A percentile compares a stretch with the other conserved stretches of the same genome.
Evolutionary conservation across 2,329 filamentous ascomycete species (phyloP).

Genomic region (Fusarium odoratissimum): DNA sequence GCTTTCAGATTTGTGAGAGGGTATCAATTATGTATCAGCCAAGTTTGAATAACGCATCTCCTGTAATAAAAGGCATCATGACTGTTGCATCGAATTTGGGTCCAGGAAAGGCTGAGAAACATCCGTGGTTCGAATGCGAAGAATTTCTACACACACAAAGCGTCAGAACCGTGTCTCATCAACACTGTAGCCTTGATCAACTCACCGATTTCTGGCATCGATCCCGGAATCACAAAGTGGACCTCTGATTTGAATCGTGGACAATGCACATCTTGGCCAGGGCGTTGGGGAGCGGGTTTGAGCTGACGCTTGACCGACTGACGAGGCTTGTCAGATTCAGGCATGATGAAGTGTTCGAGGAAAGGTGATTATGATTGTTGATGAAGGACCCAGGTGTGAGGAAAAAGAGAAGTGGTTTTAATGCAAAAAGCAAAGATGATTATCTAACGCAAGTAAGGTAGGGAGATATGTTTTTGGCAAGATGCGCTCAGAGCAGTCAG

Average conservation of each 20-base stretch:
- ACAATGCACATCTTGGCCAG: constrained; percentile 39
- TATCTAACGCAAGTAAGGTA: background rate
- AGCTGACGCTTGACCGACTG: constrained; percentile 39
- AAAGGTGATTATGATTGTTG: background rate
- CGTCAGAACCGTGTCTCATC: background rate
- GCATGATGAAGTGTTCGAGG: constrained; percentile 21
- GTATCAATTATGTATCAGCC: background rate
- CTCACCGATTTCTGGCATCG: constrained; percentile 44
- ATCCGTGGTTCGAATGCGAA: constrained; percentile 45
- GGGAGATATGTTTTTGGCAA: background rate
- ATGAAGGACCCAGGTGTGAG: background rate
- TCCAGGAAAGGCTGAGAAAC: constrained; percentile 53
- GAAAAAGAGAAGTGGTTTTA: background rate
- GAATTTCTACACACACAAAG: constrained; percentile 33
- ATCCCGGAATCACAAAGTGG: constrained; percentile 46
- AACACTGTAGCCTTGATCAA: background rate
- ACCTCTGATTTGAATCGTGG: constrained; percentile 45
- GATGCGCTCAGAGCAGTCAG: background rate
- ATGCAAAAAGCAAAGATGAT: background rate
- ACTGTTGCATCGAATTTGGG: constrained; percentile 39
- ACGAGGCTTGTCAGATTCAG: constrained; percentile 24
- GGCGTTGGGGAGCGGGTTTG: constrained; percentile 41
- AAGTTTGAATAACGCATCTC: background rate
- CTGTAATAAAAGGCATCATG: constrained; percentile 10
- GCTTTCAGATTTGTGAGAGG: background rate